Base-by-base conservation (phyloP, 2,329 filamentous ascomycete species). In the Lasiodiplodia sp. region DNA sequence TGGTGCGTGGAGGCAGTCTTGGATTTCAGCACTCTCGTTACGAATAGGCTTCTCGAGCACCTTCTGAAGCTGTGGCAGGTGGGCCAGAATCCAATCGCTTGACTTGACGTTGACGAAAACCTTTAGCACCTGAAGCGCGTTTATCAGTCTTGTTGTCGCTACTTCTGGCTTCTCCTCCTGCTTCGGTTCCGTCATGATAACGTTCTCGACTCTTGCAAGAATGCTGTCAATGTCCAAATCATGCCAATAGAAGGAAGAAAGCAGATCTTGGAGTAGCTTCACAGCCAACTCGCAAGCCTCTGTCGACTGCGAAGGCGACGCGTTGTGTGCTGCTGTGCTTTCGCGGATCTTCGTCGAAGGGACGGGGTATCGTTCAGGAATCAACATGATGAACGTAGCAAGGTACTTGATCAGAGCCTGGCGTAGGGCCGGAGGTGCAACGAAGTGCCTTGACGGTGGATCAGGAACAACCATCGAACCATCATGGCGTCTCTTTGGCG, bases 341-440 rank as follows among this genome's bases (percentile, higher is more conserved):
- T 88, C 87, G 52, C 88, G 85, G 58, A 71, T 71, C 73, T 90
- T 91, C 16, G 88, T 86, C 25, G 91, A 92, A 23, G 67, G 67
- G 25, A 94, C 87, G 23, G 90, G 89, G 77, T 92, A 97, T 40
- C 94, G 89, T 79, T 98, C 96, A 21, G 92, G 91, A 25, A 97
- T 85, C 63, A 93, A 92, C 1, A 94, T 94, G 73, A 98, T 97
- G 79, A 98, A 98, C 70, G 96, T 92, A 37, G 98, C 92, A 38
- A 99, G 87, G 76, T 98, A 99, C 80, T 97, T 97, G 58, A 97
- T 87, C 83, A 99, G 91, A 78, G 93, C 91, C 53, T 90, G 87
- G 23, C 94, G 88, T 66, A 92, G 88, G 1, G 87, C 78, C 0
- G 86, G 78, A 21, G 73, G 75, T 16, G 82, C 82, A 28, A 84